Evolutionary conservation across 495 filamentous ascomycete species (phyloP).

Genomic region (Niebla homalea): DNA sequence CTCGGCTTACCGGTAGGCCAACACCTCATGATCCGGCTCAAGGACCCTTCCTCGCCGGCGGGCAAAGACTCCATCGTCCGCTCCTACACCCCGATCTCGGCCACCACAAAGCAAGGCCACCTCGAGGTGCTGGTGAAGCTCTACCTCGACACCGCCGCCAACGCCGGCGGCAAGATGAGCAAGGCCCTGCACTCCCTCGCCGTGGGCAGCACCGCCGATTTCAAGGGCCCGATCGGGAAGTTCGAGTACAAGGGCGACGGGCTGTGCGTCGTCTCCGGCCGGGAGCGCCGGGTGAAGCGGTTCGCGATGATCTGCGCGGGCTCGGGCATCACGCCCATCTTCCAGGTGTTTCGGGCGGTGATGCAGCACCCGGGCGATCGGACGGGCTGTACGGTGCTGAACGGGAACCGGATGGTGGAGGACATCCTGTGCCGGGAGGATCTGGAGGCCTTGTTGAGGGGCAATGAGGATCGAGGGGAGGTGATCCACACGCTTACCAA

Average conservation of each 20-base stretch:
- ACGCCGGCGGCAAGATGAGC: conserved; percentile 72
- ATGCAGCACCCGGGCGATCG: conserved; percentile 45
- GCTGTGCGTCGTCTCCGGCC: conserved; percentile 45
- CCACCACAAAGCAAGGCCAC: conserved; percentile 42
- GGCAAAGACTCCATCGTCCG: conserved; percentile 59
- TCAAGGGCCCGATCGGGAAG: conserved; percentile 85
- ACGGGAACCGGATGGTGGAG: conserved; percentile 67
- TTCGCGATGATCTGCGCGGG: conserved; percentile 90
- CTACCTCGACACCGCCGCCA: conserved; percentile 50
- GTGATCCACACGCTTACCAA: conserved; percentile 64
- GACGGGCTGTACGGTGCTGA: conserved; percentile 56
- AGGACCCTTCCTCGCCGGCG: conserved; percentile 42
- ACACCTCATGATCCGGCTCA: conserved; percentile 76
- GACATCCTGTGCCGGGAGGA: conserved; percentile 79
- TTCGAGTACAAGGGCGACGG: conserved; percentile 70
- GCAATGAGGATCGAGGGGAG: conserved; percentile 41
- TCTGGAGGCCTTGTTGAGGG: conserved; percentile 46
- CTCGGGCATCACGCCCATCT: conserved; percentile 84
- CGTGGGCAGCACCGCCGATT: conserved; percentile 58
- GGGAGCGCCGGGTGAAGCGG: conserved; percentile 42
- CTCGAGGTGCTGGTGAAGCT: conserved; percentile 75
- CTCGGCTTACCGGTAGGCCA: conserved; percentile 79
- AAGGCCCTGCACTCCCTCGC: conserved; percentile 61
- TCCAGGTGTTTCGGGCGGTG: conserved; percentile 71
- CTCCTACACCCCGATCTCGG: conserved; percentile 79